Conservation (phyloP, 129 eudicot genomes). For the Pulicaria dysenterica region DNA sequence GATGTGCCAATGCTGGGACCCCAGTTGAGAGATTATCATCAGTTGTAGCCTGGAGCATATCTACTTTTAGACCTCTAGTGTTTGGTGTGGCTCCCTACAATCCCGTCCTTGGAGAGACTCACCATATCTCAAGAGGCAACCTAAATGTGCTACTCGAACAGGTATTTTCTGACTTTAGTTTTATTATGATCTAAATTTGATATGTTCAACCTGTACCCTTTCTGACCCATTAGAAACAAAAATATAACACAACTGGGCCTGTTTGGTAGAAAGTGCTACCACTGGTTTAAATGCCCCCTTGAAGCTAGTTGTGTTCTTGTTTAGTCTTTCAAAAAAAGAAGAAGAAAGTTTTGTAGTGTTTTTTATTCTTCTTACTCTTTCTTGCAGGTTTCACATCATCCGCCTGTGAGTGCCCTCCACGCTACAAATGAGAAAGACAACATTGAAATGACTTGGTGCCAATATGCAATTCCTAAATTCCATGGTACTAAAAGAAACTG, state of each 20-base stretch:
- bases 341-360: background rate
- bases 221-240: background rate
- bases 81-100: slow-evolving; percentile 87
- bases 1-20: slow-evolving; percentile 53
- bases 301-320: background rate
- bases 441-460: slow-evolving; percentile 81
- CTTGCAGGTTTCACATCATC: slow-evolving; percentile 90
- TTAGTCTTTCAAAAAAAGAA: background rate
- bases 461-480: slow-evolving; percentile 67
- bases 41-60: slow-evolving; percentile 85
- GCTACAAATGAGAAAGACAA: slow-evolving; percentile 65
- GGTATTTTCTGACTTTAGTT: slow-evolving; percentile 35
- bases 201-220: background rate
- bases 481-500: slow-evolving; percentile 43
- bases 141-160: slow-evolving; percentile 88
- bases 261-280: background rate
- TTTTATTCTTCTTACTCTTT: background rate
- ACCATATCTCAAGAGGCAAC: slow-evolving; percentile 71
- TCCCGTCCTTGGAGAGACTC: slow-evolving; percentile 94
- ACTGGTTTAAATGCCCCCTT: background rate
- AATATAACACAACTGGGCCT: background rate
- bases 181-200: background rate
- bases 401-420: slow-evolving; percentile 88
- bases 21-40: slow-evolving; percentile 55
- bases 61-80: slow-evolving; percentile 66